phyloP scores from a whole-genome alignment of 306 rosid species.

The Acacia melanoxylon region DNA sequence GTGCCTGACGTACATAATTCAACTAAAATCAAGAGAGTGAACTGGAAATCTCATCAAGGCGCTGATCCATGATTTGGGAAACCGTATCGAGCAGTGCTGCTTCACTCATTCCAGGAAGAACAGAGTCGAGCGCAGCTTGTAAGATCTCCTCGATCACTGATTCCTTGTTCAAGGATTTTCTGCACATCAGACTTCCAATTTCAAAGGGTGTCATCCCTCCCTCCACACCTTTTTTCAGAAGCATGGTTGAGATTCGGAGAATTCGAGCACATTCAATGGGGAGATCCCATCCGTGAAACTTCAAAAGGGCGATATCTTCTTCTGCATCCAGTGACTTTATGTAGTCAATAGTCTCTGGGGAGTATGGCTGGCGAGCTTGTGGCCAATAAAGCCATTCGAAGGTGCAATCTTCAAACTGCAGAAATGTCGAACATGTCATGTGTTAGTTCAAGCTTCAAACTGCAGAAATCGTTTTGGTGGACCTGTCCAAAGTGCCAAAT shows the following conservation, averaged over 20 bases:
- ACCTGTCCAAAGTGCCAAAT: not conserved
- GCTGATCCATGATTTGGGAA: conserved; percentile 69
- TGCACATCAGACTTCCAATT: conserved; percentile 83
- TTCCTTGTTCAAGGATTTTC: conserved; percentile 68
- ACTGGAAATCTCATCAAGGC: conserved; percentile 55
- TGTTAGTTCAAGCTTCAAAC: conserved; percentile 57
- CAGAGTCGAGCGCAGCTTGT: conserved; percentile 64
- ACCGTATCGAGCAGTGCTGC: conserved; percentile 75
- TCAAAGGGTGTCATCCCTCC: conserved; percentile 75
- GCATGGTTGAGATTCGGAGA: conserved; percentile 86
- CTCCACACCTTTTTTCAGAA: conserved; percentile 84
- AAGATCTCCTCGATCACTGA: conserved; percentile 84
- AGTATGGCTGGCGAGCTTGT: conserved; percentile 76
- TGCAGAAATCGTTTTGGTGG: conserved; percentile 31
- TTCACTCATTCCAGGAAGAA: conserved; percentile 80
- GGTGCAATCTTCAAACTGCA: conserved; percentile 94
- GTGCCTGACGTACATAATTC: conserved; percentile 12
- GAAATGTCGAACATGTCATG: conserved; percentile 15
- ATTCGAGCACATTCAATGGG: conserved; percentile 78
- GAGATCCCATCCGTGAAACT: conserved; percentile 87
- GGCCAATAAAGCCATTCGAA: conserved; percentile 99
- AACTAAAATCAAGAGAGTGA: conserved; percentile 35
- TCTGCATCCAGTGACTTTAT: conserved; percentile 78
- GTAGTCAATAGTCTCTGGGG: conserved; percentile 64
- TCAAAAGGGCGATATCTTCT: conserved; percentile 74